Conservation (phyloP, 768 basidiomycete species). For the Russula sp. region DNA sequence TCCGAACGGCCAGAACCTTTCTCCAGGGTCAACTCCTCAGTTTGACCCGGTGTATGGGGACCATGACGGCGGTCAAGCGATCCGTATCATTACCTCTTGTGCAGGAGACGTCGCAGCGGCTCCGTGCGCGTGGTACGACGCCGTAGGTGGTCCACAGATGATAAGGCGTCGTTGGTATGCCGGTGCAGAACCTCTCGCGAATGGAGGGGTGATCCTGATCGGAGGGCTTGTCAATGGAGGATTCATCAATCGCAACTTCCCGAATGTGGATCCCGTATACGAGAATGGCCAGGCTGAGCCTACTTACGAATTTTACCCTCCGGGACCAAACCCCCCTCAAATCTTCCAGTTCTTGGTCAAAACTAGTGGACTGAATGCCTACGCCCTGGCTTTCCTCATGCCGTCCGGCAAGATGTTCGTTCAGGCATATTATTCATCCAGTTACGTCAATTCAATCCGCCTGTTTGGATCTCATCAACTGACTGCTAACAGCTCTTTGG, state of each 20-base stretch:
- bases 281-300: background rate
- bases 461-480: background rate
- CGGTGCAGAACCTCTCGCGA: background rate
- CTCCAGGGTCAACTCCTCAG: background rate
- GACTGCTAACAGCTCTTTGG: conserved; percentile 8
- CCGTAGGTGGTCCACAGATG: background rate
- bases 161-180: background rate
- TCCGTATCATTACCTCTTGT: conserved; percentile 4
- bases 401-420: conserved; percentile 6
- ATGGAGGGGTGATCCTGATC: background rate
- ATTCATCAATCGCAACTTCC: background rate
- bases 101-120: background rate
- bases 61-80: conserved; percentile 1
- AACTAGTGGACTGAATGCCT: conserved; percentile 7
- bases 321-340: background rate
- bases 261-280: background rate
- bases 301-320: conserved; percentile 3
- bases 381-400: conserved; percentile 3
- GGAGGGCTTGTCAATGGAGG: background rate
- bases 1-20: background rate
- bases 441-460: background rate
- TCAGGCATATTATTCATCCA: conserved; percentile 8
- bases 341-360: background rate
- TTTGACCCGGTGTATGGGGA: background rate
- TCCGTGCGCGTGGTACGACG: conserved; percentile 3